A percentile compares a stretch with the other conserved stretches of the same genome.
Conservation (phyloP, 805 yeast species). For the Barnettozyma californica region DNA sequence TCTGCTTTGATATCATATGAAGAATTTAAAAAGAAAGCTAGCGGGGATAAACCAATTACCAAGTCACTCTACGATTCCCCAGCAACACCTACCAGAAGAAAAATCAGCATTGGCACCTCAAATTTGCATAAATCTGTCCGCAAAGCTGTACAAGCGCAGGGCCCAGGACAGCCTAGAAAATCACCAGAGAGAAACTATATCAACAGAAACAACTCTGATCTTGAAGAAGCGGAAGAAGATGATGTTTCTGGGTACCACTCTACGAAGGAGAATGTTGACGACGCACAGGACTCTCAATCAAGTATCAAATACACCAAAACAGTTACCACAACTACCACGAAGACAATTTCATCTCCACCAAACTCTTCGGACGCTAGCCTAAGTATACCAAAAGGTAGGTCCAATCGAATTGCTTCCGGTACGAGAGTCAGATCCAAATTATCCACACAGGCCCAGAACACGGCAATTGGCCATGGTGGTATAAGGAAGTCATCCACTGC, state of each 20-base stretch:
- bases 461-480: constrained; percentile 24
- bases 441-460: constrained; percentile 15
- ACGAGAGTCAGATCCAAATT: constrained; percentile 27
- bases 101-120: constrained; percentile 61
- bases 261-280: constrained; percentile 16
- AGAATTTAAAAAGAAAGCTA: constrained; percentile 51
- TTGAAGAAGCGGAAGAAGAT: constrained; percentile 27
- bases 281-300: constrained; percentile 6
- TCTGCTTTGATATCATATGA: constrained; percentile 59
- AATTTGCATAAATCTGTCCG: constrained; percentile 58
- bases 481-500: constrained; percentile 22
- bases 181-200: constrained; percentile 30
- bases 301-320: constrained; percentile 25
- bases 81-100: constrained; percentile 70
- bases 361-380: constrained; percentile 18
- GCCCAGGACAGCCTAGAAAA: constrained; percentile 97
- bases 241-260: constrained; percentile 21
- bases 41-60: constrained; percentile 16
- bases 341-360: constrained; percentile 28
- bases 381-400: constrained; percentile 23
- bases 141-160: constrained; percentile 81
- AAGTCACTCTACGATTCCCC: constrained; percentile 35
- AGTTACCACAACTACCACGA: constrained; percentile 25
- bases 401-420: constrained; percentile 22
- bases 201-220: constrained; percentile 20